Conservation (phyloP, 495 filamentous ascomycete species). For the Penicillium angulare region DNA sequence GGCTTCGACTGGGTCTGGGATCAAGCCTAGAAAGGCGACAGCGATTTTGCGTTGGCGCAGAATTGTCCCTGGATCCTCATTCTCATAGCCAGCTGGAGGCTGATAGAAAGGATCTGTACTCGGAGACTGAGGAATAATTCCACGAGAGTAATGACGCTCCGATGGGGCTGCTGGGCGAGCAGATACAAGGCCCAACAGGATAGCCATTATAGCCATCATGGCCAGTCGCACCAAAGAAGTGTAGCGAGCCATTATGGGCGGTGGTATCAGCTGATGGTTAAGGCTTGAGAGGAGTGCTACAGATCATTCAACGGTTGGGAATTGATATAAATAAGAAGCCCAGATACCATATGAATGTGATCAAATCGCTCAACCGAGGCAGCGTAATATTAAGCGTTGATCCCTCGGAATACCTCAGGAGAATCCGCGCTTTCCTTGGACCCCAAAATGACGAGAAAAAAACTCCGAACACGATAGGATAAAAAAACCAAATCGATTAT, state of each 20-base stretch:
- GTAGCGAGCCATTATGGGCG: neutral
- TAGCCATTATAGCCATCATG: slow-evolving; percentile 17
- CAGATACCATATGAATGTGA: slow-evolving; percentile 12
- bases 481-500: no score
- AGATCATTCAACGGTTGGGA: slow-evolving; percentile 1
- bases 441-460: neutral
- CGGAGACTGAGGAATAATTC: slow-evolving; percentile 12
- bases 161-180: slow-evolving; percentile 10
- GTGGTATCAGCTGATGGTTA: neutral
- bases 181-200: slow-evolving; percentile 16
- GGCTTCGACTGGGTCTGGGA: slow-evolving; percentile 27
- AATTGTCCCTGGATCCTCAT: slow-evolving; percentile 24
- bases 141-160: slow-evolving; percentile 2
- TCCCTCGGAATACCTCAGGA: slow-evolving; percentile 5
- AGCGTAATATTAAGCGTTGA: slow-evolving; percentile 8
- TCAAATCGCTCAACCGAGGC: slow-evolving; percentile 6
- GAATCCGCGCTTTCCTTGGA: neutral
- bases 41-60: slow-evolving; percentile 24
- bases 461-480: no score
- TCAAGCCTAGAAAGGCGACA: slow-evolving; percentile 29
- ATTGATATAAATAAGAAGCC: slow-evolving; percentile 13
- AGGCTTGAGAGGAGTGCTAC: slow-evolving; percentile 2
- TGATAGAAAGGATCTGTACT: slow-evolving; percentile 34
- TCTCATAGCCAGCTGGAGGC: slow-evolving; percentile 29
- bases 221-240: slow-evolving; percentile 10